A percentile compares a stretch with the other conserved stretches of the same genome.
phyloP scores from a whole-genome alignment of 2,329 filamentous ascomycete genomes.

The Fusarium devonianum region DNA sequence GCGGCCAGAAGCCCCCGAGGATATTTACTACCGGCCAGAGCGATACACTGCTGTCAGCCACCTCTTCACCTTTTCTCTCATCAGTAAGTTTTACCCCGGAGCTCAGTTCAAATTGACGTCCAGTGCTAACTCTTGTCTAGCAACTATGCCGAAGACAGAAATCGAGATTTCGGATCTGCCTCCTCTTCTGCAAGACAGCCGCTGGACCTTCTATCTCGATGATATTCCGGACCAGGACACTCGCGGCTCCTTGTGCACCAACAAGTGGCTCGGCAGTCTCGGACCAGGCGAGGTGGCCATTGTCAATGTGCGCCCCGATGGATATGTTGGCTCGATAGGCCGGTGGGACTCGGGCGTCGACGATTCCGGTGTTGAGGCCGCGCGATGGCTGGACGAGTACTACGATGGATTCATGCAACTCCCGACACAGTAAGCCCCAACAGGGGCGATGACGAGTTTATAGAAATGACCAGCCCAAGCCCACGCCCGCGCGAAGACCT shows the following conservation, averaged over 20 bases:
- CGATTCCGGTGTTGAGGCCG: conserved; percentile 59
- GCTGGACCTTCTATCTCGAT: conserved; percentile 78
- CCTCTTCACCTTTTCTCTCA: conserved; percentile 72
- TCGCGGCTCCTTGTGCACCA: conserved; percentile 62
- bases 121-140: conserved; percentile 43
- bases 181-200: conserved; percentile 65
- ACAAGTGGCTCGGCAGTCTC: conserved; percentile 73
- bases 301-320: conserved; percentile 74
- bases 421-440: conserved; percentile 43
- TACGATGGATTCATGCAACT: conserved; percentile 63
- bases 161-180: conserved; percentile 74
- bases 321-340: conserved; percentile 73
- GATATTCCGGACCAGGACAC: conserved; percentile 65
- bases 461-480: conserved; percentile 28
- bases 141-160: conserved; percentile 66
- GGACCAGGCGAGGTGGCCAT: conserved; percentile 65
- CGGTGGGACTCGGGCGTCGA: conserved; percentile 61
- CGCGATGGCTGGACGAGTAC: conserved; percentile 62
- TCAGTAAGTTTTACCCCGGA: conserved; percentile 59
- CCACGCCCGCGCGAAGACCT: conserved; percentile 17
- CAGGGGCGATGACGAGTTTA: conserved; percentile 22
- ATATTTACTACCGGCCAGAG: conserved; percentile 71
- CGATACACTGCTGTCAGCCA: conserved; percentile 73
- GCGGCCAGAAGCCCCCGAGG: conserved; percentile 63
- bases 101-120: neutral